Evolutionary conservation across 345 rosid genomes (phyloP), one percentile per base, ranked within the genome.

Genomic region (Reutealis trisperma): DNA sequence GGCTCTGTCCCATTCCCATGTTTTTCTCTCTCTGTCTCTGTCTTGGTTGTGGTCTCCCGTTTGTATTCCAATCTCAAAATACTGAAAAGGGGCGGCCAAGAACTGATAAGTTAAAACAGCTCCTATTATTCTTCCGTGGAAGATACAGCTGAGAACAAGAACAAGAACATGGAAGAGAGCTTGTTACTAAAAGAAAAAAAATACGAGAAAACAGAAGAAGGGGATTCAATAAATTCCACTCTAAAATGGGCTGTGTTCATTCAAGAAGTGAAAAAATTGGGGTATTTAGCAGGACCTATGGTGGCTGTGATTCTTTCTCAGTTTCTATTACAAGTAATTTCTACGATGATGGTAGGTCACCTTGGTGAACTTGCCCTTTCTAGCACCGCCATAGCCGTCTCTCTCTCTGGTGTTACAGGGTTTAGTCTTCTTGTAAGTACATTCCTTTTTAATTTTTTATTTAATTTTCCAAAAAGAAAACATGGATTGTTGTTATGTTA

Each of bases 341-440:
- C 96, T 2, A 70, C 87, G 18, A 89, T 89, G 90, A 91, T 94
- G 96, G 92, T 85, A 14, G 98, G 98, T 76, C 98, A 92, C 71
- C 91, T 92, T 59, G 93, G 96, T 10, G 83, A 91, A 82, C 94
- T 92, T 25, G 75, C 42, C 41, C 92, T 94, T 61, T 88, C 98
- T 3, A 89, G 93, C 87, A 83, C 96, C 5, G 91, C 98, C 85
- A 86, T 94, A 10, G 92, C 92, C n/a, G 45, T 83, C 68, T 92
- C 97, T 60, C 87, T 94, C 81, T 82, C 87, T 49, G 76, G 75
- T 42, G 96, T 91, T 87, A 89, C 94, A 4, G 97, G 97, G 75
- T 92, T 87, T 64, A 92, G 96, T 30, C 71, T 91, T 80, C 81
- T 91, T 47, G 98, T 94, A 81, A 71, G 94, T 79, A 55, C 55